Percentiles rank a stretch among this genome's conserved stretches.
Evolutionary conservation across 2,329 filamentous ascomycete genomes (phyloP).

Genomic region (Cladosporium colombiae): DNA sequence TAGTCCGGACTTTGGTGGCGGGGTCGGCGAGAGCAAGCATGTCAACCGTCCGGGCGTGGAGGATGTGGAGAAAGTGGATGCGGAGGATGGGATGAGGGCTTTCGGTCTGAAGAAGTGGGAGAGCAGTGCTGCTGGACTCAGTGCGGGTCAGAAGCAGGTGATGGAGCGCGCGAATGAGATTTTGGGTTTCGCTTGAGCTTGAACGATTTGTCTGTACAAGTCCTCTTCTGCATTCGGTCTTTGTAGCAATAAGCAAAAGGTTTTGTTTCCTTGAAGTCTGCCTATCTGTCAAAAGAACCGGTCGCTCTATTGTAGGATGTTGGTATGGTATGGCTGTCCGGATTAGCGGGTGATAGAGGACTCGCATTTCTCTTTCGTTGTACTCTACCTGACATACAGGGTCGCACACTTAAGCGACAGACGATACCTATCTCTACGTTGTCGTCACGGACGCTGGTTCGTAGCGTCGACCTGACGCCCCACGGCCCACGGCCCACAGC

Average conservation of each 20-base stretch:
- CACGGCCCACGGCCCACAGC: neutral
- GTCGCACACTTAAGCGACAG: neutral
- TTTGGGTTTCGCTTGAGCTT: conserved; percentile 47
- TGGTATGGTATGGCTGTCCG: neutral
- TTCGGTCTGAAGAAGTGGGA: conserved; percentile 58
- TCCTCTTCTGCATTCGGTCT: neutral
- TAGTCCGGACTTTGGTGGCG: conserved; percentile 55
- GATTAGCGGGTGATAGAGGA: neutral
- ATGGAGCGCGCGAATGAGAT: conserved; percentile 56
- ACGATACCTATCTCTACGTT: neutral
- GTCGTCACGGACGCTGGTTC: neutral
- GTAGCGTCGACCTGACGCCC: neutral
- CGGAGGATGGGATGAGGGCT: conserved; percentile 52
- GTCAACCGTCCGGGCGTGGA: conserved; percentile 43
- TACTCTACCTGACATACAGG: neutral
- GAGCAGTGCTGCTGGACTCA: conserved; percentile 49
- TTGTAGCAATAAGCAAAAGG: neutral
- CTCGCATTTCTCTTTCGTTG: neutral
- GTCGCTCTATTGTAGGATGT: neutral
- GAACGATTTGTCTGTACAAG: neutral
- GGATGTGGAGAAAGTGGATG: conserved; percentile 41
- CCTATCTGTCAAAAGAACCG: neutral
- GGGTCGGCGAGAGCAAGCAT: conserved; percentile 62
- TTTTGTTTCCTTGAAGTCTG: too few relatives aligned
- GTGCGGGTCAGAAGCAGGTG: conserved; percentile 52